Base-by-base conservation (phyloP, 306 rosid genomes). In the Vigna radiata region DNA sequence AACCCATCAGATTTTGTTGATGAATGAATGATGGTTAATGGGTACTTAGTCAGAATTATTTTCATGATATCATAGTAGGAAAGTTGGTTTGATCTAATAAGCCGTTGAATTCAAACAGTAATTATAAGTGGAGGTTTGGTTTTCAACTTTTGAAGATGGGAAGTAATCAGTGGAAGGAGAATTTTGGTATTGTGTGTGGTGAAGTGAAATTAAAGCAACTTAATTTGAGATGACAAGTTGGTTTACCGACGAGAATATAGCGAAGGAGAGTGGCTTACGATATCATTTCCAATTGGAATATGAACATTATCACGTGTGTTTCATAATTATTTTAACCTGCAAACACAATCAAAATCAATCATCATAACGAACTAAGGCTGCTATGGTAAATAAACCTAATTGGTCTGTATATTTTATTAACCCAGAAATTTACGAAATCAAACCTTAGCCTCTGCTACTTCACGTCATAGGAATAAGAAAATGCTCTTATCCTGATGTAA, bases 171-270 rank as follows among this genome's bases (percentile, higher is more conserved):
- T 63, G 75, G 15, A 78, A 67, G 66, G 9, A 48, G 25, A 39
- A 79, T 62, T 59, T 44, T 48, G 73, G 5, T 63, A 50, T 68
- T 68, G 53, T 31, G 29, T 12, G 52, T 62, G 25, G 59, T 48
- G 87, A 75, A 88, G 92, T 91, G 89, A 86, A 75, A 63, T 27
- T 27, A 76, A 91, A 89, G 91, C 91, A 87, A 84, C 73, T 83
- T 76, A 75, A 70, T 68, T 39, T 73, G 81, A 77, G 54, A 75
- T 43, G 90, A 82, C 84, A 70, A 74, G 69, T 49, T 68, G 83
- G 77, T 76, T 67, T 58, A 52, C 63, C 46, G 78, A 79, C 41
- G 58, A 75, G 56, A 54, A 53, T 54, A 77, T 54, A 33, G 12
- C 13, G 64, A 75, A 87, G 50, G 76, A 33, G 72, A 77, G 86